Evolutionary conservation across 495 filamentous ascomycete species (phyloP), one percentile per base, ranked within the genome.

Genomic region (Neurospora hispaniola): DNA sequence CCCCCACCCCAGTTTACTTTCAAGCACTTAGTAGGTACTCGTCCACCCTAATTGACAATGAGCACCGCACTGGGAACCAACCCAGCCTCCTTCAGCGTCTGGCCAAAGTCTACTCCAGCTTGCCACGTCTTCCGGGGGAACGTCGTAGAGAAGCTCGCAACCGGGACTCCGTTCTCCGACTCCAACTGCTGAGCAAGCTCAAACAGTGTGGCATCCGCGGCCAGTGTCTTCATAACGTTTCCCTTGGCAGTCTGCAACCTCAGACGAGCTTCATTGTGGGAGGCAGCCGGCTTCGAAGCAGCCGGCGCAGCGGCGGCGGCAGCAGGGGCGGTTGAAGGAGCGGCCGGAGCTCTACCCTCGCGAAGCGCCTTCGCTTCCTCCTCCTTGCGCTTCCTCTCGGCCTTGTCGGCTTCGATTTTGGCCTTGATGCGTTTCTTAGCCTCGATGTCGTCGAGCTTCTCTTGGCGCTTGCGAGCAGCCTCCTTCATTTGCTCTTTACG

Each of bases 401-500:
- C 91, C 83, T 93, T 96, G 81, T 97, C 93, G 11, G 92, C 94
- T 72, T 93, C 93, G 62, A 99, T 98, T 84, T 91, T 93, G 70
- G 93, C 94, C 83, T 93, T 91, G 78, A 97, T 93, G 41, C 90
- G 88, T 82, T 91, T 91, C 83, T 94, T 95, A 6, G 94, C 95
- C 62, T 91, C 92, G 44, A 91, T 79, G n/a, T 98, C 96, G 7
- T 91, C 93, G 42, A 87, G 85, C 85, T 97, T 97, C 82, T 99
- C 96, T 77, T 88, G 85, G 73, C 90, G 88, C 84, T 97, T 96
- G 74, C 88, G 87, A 70, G 89, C 90, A 1, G 93, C 94, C 75
- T 96, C 93, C 80, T 98, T 97, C 76, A 97, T 83, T 77, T 90
- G 90, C 83, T 98, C 92, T 79, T 97, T 96, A 79, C 89, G 90